These are phyloP conservation scores for Trametopsis cervina DNA, from an alignment of 768 basidiomycete genomes.

Conservation along the genomic window DNA sequence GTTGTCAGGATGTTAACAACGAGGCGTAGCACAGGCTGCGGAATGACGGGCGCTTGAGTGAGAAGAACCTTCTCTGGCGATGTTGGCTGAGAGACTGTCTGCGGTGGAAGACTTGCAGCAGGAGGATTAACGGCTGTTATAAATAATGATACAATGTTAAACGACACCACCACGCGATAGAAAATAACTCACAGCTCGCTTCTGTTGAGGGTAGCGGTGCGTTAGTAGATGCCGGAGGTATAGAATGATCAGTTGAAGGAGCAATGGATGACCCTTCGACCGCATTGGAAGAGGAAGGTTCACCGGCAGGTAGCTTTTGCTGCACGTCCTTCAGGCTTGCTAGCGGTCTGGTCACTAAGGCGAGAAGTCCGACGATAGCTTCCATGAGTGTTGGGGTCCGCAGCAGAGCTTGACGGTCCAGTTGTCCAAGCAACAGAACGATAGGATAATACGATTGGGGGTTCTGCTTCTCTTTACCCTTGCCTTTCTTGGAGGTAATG, in stretches of 20 bases:
- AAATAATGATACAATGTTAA: no score
- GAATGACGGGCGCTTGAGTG: conserved; percentile 76
- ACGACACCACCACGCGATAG: no score
- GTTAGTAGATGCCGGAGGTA: no score
- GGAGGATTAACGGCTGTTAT: not conserved
- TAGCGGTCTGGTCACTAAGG: conserved; percentile 83
- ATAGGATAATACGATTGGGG: conserved; percentile 86
- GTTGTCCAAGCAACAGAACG: conserved; percentile 77
- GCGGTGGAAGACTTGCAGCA: not conserved
- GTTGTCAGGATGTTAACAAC: conserved; percentile 97
- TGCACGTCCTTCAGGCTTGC: conserved; percentile 51
- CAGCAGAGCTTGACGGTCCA: conserved; percentile 82
- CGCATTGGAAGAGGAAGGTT: not conserved
- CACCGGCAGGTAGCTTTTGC: conserved; percentile 16
- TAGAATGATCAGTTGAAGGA: not conserved
- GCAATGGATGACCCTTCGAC: not conserved
- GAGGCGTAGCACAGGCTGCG: conserved; percentile 75
- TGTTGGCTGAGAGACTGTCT: conserved; percentile 14
- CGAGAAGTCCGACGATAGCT: conserved; percentile 81
- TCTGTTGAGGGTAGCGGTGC: no score
- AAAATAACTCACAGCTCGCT: not conserved
- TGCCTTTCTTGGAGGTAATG: conserved; percentile 74
- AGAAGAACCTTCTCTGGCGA: conserved; percentile 41
- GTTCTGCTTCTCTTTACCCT: conserved; percentile 86
- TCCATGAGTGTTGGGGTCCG: conserved; percentile 90